Conservation (phyloP, 1,284 basidiomycete genomes). For the Sphaerobolus stellatus region DNA sequence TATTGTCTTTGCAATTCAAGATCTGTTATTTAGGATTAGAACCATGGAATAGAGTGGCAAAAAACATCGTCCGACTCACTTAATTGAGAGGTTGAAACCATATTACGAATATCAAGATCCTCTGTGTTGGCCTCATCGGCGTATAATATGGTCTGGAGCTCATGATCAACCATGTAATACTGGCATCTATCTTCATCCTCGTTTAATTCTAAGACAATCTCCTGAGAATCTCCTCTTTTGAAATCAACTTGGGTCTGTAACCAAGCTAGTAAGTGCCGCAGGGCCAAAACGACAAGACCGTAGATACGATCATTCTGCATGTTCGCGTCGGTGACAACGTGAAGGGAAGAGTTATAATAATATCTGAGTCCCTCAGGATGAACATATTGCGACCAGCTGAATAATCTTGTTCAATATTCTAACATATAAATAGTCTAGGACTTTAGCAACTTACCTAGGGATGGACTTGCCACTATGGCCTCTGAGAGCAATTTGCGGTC, state of each 20-base stretch:
- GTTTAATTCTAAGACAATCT: conserved; percentile 52
- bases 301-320: background rate
- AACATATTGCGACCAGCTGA: background rate
- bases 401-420: background rate
- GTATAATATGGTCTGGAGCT: conserved; percentile 48
- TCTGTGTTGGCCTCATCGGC: conserved; percentile 36
- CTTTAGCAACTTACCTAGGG: background rate
- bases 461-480: background rate
- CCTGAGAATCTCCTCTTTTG: conserved; percentile 37
- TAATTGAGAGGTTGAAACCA: conserved; percentile 39
- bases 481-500: background rate
- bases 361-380: conserved; percentile 2
- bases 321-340: background rate
- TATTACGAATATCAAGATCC: conserved; percentile 38
- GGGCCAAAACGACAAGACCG: background rate
- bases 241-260: too few relatives aligned
- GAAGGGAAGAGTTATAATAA: background rate
- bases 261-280: conserved; percentile 23
- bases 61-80: conserved; percentile 38
- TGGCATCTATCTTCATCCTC: conserved; percentile 40
- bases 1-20: conserved; percentile 52
- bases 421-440: background rate
- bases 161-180: conserved; percentile 57
- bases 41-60: background rate
- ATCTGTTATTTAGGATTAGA: conserved; percentile 32